Base-by-base conservation (phyloP, 2,329 filamentous ascomycete species). In the Xylariaceae sp. region DNA sequence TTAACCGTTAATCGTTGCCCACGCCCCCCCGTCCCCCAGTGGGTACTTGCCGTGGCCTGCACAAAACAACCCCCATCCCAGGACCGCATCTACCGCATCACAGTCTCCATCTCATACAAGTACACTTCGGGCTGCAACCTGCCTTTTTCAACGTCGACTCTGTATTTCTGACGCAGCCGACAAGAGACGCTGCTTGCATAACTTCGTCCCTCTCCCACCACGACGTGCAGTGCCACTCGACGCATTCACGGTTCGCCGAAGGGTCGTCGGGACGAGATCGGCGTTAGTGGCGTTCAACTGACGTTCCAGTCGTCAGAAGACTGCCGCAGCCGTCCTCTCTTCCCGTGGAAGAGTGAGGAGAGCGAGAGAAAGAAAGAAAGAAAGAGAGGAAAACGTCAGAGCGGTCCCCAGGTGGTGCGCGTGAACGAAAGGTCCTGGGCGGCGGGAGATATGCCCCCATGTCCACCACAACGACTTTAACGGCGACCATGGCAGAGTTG, bases 401-500 rank as follows among this genome's bases (percentile, higher is more conserved):
- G 10, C 13, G 7, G 29, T 40, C 36, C 29, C 36, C 40, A 36
- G 39, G 36, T 29, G 38, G 42, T 35, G 35, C 44, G 44, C 40
- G 40, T 36, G 35, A 33, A 42, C 38, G 36, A 42, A 14, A 43
- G 42, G 40, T 39, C 33, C 22, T n/a, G n/a, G 29, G 26, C 39
- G 38, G 38, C 43, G 47, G 39, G 45, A 46, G 65, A 63, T 52
- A 73, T 71, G 69, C 54, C 64, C 68, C 60, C 68, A 76, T 76
- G 70, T 75, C 72, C 65, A 72, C 71, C 63, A 70, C 69, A 53
- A 61, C 70, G 58, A 72, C 71, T 46, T 74, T 76, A 58, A 68
- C 72, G 63, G 67, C 69, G 54, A 72, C 66, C 56, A 77, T 77
- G 73, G 70, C 73, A 69, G 73, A 77, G 56, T 57, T 77, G 63